Evolutionary conservation across 305 asterid species (phyloP), one percentile per base, ranked within the genome.

Genomic region (Petunia hybrid): DNA sequence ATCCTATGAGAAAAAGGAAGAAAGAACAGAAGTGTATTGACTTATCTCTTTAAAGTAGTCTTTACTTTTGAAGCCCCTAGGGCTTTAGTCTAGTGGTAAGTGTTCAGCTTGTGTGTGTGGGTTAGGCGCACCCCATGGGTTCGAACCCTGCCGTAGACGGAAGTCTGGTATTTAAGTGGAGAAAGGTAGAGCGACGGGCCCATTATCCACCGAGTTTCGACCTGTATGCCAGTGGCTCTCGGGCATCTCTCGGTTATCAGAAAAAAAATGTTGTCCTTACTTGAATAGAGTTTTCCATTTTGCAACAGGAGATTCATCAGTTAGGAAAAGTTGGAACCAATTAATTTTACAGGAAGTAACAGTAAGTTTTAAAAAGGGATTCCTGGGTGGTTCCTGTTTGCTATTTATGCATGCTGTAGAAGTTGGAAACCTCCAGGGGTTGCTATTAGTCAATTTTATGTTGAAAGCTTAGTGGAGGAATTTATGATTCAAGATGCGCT

Each of bases 401-500:
- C 79, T 75, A 4, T 31, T 39, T 55, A 55, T 75, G 16, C 4
- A 39, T 55, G 38, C 51, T 13, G 65, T 14, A 75, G 46, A 75
- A 1, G 36, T 55, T 8, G 39, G 31, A n/a, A 39, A 55, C 14
- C 39, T 55, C 51, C 56, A 0, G 0, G n/a, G 65, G 39, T 55
- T 55, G 51, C 65, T 55, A n/a, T 39, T 22, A n/a, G 42, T 53
- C 39, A n/a, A 1, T 14, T 14, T 75, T 74, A 75, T 75, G 55
- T 75, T 39, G 7, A 38, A 38, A n/a, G 65, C 65, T 55, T 75
- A 56, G 64, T 43, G 8, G 13, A n/a, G 51, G 36, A 42, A 48
- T 75, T 75, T 55, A 75, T 55, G 65, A 75, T 75, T 45, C 39
- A 8, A 75, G 39, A 55, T 55, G 65, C 36, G 2, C 53, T 14